phyloP scores from a whole-genome alignment of 495 filamentous ascomycete species.

The Hypoxylon fuscum region DNA sequence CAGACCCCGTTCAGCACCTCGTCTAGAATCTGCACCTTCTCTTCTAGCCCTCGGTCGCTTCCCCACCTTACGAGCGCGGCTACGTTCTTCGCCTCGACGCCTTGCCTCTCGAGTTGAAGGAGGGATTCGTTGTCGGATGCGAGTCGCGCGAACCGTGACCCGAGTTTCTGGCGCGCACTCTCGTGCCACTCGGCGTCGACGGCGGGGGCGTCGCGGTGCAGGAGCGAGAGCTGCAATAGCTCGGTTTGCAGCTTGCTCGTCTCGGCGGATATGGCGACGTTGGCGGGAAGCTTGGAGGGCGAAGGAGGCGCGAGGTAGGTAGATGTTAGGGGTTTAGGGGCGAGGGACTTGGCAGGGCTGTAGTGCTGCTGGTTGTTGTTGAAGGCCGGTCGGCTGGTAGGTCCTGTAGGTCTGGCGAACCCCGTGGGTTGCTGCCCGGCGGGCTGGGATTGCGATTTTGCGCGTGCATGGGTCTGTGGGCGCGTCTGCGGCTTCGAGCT shows the following conservation, averaged over 20 bases:
- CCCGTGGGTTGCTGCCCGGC: slow-evolving; percentile 10
- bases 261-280: slow-evolving; percentile 66
- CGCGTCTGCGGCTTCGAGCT: slow-evolving; percentile 29
- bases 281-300: slow-evolving; percentile 61
- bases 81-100: slow-evolving; percentile 49
- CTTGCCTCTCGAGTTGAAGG: slow-evolving; percentile 39
- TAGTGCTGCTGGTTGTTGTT: slow-evolving; percentile 75
- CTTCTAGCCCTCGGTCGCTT: slow-evolving; percentile 51
- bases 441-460: slow-evolving; percentile 24
- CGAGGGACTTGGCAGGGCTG: slow-evolving; percentile 67
- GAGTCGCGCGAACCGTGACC: slow-evolving; percentile 51
- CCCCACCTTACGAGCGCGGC: slow-evolving; percentile 52
- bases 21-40: slow-evolving; percentile 62
- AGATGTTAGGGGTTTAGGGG: slow-evolving; percentile 65
- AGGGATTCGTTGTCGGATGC: slow-evolving; percentile 46
- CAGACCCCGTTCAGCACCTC: slow-evolving; percentile 59
- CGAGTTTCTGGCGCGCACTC: slow-evolving; percentile 55
- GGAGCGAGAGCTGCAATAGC: slow-evolving; percentile 74
- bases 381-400: slow-evolving; percentile 63
- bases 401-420: no score
- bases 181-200: slow-evolving; percentile 54
- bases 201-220: slow-evolving; percentile 62
- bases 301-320: slow-evolving; percentile 61
- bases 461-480: slow-evolving; percentile 28
- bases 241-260: slow-evolving; percentile 72